Evolutionary conservation across 2,329 filamentous ascomycete genomes (phyloP).

Genomic region (Alternaria gaisen): DNA sequence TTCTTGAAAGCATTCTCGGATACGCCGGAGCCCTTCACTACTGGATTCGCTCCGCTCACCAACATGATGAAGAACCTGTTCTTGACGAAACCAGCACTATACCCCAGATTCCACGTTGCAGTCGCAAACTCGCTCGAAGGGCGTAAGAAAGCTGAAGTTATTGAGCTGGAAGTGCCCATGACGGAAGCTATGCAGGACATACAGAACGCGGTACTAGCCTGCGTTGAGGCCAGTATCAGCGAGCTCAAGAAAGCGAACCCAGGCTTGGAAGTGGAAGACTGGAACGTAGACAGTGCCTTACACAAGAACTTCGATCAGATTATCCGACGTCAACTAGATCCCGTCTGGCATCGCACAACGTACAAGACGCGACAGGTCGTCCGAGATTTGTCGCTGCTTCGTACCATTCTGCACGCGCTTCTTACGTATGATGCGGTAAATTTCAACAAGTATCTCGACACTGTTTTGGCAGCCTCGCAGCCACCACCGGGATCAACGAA

Average conservation of each 20-base stretch:
- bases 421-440: conserved; percentile 89
- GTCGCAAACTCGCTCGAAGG: conserved; percentile 91
- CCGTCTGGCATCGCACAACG: conserved; percentile 96
- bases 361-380: conserved; percentile 96
- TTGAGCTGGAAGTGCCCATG: conserved; percentile 96
- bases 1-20: conserved; percentile 98
- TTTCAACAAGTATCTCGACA: conserved; percentile 92
- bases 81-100: conserved; percentile 84
- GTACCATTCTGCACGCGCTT: conserved; percentile 80
- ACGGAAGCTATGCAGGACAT: conserved; percentile 92
- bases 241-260: conserved; percentile 92
- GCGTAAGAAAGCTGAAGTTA: conserved; percentile 92
- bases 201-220: conserved; percentile 93
- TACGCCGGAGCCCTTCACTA: conserved; percentile 87
- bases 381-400: conserved; percentile 82
- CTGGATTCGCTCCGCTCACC: conserved; percentile 85
- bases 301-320: conserved; percentile 92
- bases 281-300: conserved; percentile 92
- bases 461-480: conserved; percentile 88
- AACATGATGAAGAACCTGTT: conserved; percentile 95
- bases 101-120: conserved; percentile 91
- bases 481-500: conserved; percentile 86
- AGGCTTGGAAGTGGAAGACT: conserved; percentile 94
- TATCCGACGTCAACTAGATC: conserved; percentile 87
- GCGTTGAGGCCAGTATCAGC: conserved; percentile 91